These are phyloP conservation scores for Komagataella kurtzmanii DNA, from an alignment of 805 yeast species.

Conservation along the genomic window DNA sequence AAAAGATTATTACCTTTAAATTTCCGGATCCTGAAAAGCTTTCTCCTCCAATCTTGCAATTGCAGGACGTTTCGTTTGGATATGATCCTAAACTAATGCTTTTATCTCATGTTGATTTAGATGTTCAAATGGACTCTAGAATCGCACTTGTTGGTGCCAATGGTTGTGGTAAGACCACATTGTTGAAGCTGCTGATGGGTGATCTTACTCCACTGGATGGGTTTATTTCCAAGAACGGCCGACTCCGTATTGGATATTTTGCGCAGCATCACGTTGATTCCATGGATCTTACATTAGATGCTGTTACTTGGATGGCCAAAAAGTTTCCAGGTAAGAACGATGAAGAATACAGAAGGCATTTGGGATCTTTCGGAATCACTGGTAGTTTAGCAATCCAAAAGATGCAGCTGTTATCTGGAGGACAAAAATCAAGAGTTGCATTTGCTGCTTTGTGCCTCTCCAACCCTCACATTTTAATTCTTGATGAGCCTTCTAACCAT, in stretches of 20 bases:
- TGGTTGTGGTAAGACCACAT: slow-evolving; percentile 98
- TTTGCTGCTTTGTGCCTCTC: slow-evolving; percentile 88
- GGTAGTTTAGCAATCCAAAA: slow-evolving; percentile 89
- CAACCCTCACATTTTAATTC: slow-evolving; percentile 80
- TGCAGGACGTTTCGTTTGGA: slow-evolving; percentile 79
- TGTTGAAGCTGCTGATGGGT: slow-evolving; percentile 78
- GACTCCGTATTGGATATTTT: slow-evolving; percentile 89
- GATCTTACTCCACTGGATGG: slow-evolving; percentile 66
- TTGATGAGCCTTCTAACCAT: slow-evolving; percentile 98
- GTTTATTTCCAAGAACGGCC: slow-evolving; percentile 62
- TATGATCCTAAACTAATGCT: slow-evolving; percentile 55
- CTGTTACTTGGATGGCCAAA: slow-evolving; percentile 89
- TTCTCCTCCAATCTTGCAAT: slow-evolving; percentile 87
- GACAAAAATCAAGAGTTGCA: slow-evolving; percentile 97
- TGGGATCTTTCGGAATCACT: slow-evolving; percentile 95
- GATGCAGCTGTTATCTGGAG: slow-evolving; percentile 86
- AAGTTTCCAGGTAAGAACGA: slow-evolving; percentile 88
- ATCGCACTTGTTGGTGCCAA: slow-evolving; percentile 97
- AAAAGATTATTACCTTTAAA: slow-evolving; percentile 67
- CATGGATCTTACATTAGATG: slow-evolving; percentile 78
- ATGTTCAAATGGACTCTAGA: slow-evolving; percentile 87
- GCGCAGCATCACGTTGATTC: slow-evolving; percentile 98
- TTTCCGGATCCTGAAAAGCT: slow-evolving; percentile 92
- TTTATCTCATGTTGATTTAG: slow-evolving; percentile 69
- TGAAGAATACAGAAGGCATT: slow-evolving; percentile 92